Evolutionary conservation across 2,329 filamentous ascomycete species (phyloP).

Genomic region (Pseudogymnoascus sp.): DNA sequence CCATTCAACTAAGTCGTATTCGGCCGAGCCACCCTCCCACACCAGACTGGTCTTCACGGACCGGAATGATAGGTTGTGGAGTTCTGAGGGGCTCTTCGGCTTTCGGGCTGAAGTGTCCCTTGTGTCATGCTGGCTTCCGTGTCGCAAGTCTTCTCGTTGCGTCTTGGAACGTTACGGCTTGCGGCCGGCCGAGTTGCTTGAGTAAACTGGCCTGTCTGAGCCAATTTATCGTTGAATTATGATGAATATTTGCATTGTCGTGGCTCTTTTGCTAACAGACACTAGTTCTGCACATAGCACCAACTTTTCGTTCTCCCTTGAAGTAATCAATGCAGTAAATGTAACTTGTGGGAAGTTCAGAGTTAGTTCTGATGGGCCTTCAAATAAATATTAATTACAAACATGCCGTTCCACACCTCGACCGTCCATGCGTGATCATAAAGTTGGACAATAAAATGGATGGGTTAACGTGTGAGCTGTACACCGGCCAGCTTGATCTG

Average conservation of each 20-base stretch:
- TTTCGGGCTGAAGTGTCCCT: constrained; percentile 19
- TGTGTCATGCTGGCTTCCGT: constrained; percentile 54
- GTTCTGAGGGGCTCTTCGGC: constrained; percentile 37
- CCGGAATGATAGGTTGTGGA: constrained; percentile 68
- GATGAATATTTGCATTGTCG: background rate
- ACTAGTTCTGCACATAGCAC: background rate
- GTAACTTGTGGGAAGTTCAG: background rate
- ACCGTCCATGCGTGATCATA: background rate
- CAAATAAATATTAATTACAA: background rate
- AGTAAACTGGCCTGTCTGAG: constrained; percentile 64
- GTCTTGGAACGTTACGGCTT: constrained; percentile 46
- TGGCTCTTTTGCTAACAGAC: constrained; percentile 3
- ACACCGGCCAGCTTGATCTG: background rate
- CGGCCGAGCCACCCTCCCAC: constrained; percentile 65
- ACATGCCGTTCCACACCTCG: background rate
- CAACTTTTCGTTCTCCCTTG: background rate
- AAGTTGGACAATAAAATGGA: background rate
- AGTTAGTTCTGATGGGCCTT: background rate
- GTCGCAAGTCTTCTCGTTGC: constrained; percentile 41
- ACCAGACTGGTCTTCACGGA: constrained; percentile 47
- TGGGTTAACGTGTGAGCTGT: background rate
- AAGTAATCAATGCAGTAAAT: background rate
- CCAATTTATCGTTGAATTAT: constrained; percentile 15
- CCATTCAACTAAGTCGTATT: constrained; percentile 63
- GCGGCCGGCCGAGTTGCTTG: constrained; percentile 55